Evolutionary conservation across 805 yeast genomes (phyloP).

Genomic region (Candida takata): DNA sequence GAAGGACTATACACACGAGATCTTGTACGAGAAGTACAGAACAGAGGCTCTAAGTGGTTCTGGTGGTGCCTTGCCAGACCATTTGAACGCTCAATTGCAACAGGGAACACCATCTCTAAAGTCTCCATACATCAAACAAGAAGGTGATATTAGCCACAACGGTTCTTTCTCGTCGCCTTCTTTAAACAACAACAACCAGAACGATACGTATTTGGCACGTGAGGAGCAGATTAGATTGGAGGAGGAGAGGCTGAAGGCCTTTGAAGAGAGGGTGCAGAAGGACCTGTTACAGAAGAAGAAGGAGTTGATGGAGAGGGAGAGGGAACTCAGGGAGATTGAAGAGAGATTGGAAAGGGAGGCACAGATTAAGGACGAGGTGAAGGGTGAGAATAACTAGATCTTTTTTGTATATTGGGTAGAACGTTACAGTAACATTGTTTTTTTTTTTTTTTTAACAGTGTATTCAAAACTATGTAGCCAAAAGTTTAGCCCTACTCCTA

Average conservation of each 20-base stretch:
- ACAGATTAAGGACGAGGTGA: conserved; percentile 24
- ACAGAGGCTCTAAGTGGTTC: conserved; percentile 76
- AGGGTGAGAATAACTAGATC: too few relatives aligned
- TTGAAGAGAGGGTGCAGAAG: conserved; percentile 84
- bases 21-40: conserved; percentile 82
- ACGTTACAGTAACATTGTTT: too few relatives aligned
- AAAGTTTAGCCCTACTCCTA: too few relatives aligned
- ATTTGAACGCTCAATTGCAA: conserved; percentile 26
- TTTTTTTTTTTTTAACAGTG: too few relatives aligned
- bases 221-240: conserved; percentile 87
- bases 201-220: conserved; percentile 49
- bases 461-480: too few relatives aligned
- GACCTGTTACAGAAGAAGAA: conserved; percentile 74
- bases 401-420: too few relatives aligned
- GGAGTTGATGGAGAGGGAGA: conserved; percentile 78
- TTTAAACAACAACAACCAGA: conserved; percentile 12
- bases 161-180: conserved; percentile 11
- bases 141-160: conserved; percentile 10
- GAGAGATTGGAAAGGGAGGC: conserved; percentile 59
- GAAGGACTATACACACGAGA: conserved; percentile 83
- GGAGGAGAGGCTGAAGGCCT: conserved; percentile 80
- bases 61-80: conserved; percentile 37
- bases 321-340: conserved; percentile 77
- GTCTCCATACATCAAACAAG: conserved; percentile 24
- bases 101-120: conserved; percentile 8